phyloP scores from a whole-genome alignment of 2,329 filamentous ascomycete species.

The Phialemonium atrogriseum region DNA sequence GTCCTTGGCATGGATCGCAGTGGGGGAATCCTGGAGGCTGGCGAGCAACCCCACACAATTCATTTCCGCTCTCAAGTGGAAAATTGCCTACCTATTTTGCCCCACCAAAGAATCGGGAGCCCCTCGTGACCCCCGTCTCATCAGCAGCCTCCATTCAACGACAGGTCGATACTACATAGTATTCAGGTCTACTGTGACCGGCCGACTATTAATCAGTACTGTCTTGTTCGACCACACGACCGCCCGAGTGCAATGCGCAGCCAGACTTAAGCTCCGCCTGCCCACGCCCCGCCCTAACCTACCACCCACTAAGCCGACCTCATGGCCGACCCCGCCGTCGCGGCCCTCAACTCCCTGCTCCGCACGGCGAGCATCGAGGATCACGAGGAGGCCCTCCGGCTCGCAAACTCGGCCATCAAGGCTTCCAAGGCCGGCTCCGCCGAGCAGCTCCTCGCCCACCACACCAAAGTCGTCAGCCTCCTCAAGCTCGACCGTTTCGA shows the following conservation, averaged over 20 bases:
- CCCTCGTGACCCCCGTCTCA: too few species aligned
- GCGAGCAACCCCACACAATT: too few species aligned
- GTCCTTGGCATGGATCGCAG: too few species aligned
- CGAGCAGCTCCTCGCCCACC: conserved; percentile 43
- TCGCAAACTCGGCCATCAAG: conserved; percentile 53
- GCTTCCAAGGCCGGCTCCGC: conserved; percentile 39
- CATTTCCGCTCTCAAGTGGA: too few species aligned
- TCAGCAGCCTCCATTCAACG: too few species aligned
- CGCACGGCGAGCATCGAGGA: conserved; percentile 52
- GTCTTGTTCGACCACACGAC: too few species aligned
- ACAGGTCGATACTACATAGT: too few species aligned
- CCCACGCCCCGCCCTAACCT: conserved; percentile 6
- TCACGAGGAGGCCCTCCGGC: conserved; percentile 64
- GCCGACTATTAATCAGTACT: too few species aligned
- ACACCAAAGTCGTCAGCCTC: conserved; percentile 65
- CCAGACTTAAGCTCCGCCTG: conserved; percentile 5
- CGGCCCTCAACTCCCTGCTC: conserved; percentile 45
- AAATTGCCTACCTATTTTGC: too few species aligned
- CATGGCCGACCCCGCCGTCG: conserved; percentile 35
- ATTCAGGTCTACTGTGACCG: not conserved
- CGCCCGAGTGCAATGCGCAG: conserved; percentile 8
- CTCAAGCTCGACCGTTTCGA: conserved; percentile 77
- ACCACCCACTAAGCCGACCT: conserved; percentile 4
- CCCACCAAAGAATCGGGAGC: too few species aligned
- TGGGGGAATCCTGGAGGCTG: too few species aligned